These are phyloP conservation scores for Vitis rotundifolia DNA, from an alignment of 164 flowering plant genomes.

Conservation along the genomic window DNA sequence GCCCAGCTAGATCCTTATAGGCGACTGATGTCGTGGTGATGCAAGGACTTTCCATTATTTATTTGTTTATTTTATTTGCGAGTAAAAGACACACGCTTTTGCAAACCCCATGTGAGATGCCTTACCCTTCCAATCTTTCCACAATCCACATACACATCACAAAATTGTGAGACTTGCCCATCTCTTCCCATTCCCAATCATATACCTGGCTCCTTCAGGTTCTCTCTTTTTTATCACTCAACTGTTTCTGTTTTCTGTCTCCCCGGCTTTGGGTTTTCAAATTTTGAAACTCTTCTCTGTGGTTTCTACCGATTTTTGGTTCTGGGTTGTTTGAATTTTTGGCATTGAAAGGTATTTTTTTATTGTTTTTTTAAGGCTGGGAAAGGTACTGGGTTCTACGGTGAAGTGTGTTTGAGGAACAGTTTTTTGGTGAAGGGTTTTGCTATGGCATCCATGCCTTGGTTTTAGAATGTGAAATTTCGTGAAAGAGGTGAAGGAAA, in stretches of 20 bases:
- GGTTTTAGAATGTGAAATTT: constrained; percentile 9
- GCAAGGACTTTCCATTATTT: neutral
- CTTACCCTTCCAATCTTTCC: constrained; percentile 4
- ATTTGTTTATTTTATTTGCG: neutral
- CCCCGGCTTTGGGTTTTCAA: too few species aligned
- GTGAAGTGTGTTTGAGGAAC: too few species aligned
- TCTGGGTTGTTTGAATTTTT: too few species aligned
- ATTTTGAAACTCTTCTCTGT: too few species aligned
- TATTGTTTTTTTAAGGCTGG: too few species aligned
- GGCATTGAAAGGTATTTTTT: too few species aligned
- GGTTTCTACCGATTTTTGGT: too few species aligned
- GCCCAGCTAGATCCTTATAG: constrained; percentile 9
- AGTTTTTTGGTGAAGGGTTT: neutral
- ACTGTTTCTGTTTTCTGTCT: too few species aligned
- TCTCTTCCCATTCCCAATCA: constrained; percentile 1
- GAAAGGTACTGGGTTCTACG: too few species aligned
- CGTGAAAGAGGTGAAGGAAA: neutral
- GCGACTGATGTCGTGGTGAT: constrained; percentile 14
- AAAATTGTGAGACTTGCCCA: neutral
- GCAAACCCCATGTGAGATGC: constrained; percentile 22
- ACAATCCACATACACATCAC: neutral
- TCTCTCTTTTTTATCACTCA: neutral
- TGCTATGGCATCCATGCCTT: neutral
- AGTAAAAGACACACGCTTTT: constrained; percentile 9
- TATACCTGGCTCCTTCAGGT: neutral